Conservation (phyloP, 257 asterid genomes). For the Lavandula angustifolia region DNA sequence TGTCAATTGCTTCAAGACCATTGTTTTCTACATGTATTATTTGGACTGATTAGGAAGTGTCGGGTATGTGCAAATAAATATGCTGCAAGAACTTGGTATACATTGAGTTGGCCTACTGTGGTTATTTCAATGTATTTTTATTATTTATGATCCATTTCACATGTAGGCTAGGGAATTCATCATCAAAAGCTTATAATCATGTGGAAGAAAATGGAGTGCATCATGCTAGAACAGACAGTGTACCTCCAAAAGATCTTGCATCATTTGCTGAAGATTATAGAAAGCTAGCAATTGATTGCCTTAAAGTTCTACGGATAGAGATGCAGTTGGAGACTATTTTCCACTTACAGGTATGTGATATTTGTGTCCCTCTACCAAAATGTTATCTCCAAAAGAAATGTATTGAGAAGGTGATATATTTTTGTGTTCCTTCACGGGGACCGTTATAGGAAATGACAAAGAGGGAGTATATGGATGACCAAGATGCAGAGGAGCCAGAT, state of each 20-base stretch:
- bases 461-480: slow-evolving; percentile 89
- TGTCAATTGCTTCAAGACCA: slow-evolving; percentile 17
- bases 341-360: slow-evolving; percentile 80
- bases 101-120: slow-evolving; percentile 23
- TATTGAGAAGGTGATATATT: neutral
- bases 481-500: slow-evolving; percentile 99
- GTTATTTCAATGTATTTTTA: slow-evolving; percentile 22
- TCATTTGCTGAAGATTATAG: slow-evolving; percentile 94
- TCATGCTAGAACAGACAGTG: slow-evolving; percentile 67
- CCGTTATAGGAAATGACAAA: slow-evolving; percentile 77
- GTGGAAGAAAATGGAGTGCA: slow-evolving; percentile 58
- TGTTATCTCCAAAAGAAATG: too few species aligned
- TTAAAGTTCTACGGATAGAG: slow-evolving; percentile 92
- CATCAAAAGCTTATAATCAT: slow-evolving; percentile 55
- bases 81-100: slow-evolving; percentile 14
- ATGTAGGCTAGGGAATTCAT: slow-evolving; percentile 75
- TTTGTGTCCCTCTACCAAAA: slow-evolving; percentile 11
- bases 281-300: slow-evolving; percentile 93
- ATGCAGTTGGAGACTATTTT: slow-evolving; percentile 95
- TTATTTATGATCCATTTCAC: slow-evolving; percentile 29
- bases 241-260: slow-evolving; percentile 68
- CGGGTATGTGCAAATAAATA: slow-evolving; percentile 6
- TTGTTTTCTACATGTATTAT: neutral
- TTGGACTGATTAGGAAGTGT: slow-evolving; percentile 16
- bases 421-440: slow-evolving; percentile 24